A percentile compares a stretch with the other conserved stretches of the same genome.
Conservation (phyloP, 169 alveolate species). For the Cryptosporidium andersoni region DNA sequence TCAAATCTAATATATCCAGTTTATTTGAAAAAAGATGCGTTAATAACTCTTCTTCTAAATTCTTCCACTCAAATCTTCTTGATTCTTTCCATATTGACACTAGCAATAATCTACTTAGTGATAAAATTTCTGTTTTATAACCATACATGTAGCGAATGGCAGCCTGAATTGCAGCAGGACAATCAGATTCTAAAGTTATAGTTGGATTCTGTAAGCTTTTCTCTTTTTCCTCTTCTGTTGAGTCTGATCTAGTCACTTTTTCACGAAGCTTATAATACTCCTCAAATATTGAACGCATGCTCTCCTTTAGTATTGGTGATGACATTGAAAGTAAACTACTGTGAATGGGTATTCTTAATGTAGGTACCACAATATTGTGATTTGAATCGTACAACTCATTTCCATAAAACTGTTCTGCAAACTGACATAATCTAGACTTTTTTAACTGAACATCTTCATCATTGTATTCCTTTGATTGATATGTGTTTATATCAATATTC, state of each 20-base stretch:
- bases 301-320: conserved; percentile 54
- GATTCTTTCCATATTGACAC: conserved; percentile 70
- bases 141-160: conserved; percentile 63
- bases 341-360: conserved; percentile 46
- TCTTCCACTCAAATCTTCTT: conserved; percentile 49
- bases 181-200: conserved; percentile 49
- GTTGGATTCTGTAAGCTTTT: conserved; percentile 51
- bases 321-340: conserved; percentile 58
- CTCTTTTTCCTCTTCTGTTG: conserved; percentile 53
- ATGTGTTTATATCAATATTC: conserved; percentile 1
- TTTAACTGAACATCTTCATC: conserved; percentile 1
- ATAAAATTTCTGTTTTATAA: conserved; percentile 49
- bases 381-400: conserved; percentile 26
- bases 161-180: conserved; percentile 67
- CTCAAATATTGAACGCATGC: conserved; percentile 53
- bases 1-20: conserved; percentile 42
- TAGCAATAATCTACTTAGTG: conserved; percentile 44
- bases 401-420: conserved; percentile 50
- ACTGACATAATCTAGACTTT: conserved; percentile 25
- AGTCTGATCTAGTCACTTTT: conserved; percentile 34
- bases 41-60: conserved; percentile 44
- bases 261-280: conserved; percentile 66
- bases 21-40: conserved; percentile 36
- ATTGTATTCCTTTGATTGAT: conserved; percentile 2
- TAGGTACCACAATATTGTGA: conserved; percentile 18